These are phyloP conservation scores for Penicillium hordei DNA, from an alignment of 2,329 filamentous ascomycete genomes.

Conservation along the genomic window DNA sequence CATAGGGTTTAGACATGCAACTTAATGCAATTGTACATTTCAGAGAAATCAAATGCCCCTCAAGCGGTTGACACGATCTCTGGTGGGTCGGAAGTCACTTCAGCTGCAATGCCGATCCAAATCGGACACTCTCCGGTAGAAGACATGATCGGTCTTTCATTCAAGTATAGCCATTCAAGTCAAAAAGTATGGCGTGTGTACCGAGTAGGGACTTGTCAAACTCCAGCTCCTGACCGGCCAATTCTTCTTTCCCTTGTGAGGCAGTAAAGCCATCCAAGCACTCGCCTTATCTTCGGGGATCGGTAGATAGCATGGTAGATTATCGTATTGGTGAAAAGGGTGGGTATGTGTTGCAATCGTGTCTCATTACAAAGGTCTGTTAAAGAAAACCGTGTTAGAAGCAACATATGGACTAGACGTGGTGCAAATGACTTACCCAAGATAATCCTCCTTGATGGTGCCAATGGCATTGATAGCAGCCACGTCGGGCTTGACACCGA, in stretches of 20 bases:
- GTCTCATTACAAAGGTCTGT: conserved; percentile 34
- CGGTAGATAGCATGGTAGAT: conserved; percentile 8
- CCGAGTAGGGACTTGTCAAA: not conserved
- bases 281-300: not conserved
- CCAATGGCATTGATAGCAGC: conserved; percentile 96
- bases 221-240: conserved; percentile 5
- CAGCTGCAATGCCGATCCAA: conserved; percentile 1
- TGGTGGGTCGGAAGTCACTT: not conserved
- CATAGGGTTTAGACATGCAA: conserved; percentile 3
- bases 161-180: not conserved
- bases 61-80: not conserved
- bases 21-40: conserved; percentile 3
- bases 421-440: conserved; percentile 41
- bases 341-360: conserved; percentile 25
- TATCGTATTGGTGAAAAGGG: conserved; percentile 15
- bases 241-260: not conserved
- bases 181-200: conserved; percentile 1
- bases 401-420: not conserved
- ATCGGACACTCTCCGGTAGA: not conserved
- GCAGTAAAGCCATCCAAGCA: conserved; percentile 1
- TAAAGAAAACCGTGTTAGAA: conserved; percentile 15
- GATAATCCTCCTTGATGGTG: conserved; percentile 78
- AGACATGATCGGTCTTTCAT: conserved; percentile 2
- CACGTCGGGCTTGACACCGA: conserved; percentile 89
- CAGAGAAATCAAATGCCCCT: not conserved